Percentiles rank a stretch among this genome's conserved stretches.
Conservation (phyloP, 352 stramenopile genomes). For the Globisporangium emineosum region DNA sequence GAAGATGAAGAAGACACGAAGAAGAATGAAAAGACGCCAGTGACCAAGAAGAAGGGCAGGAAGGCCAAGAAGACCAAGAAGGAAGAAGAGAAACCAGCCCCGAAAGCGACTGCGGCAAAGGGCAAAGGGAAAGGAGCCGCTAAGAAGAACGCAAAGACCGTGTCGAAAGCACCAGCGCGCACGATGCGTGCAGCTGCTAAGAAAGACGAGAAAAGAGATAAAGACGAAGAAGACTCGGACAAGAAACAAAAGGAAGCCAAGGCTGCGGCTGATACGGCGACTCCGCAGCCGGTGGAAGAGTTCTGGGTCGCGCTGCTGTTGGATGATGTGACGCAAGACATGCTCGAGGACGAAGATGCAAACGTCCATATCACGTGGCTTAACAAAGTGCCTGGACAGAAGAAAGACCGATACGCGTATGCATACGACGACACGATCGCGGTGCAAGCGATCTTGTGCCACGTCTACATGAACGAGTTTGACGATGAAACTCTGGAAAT, state of each 20-base stretch:
- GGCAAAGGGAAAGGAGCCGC: conserved; percentile 1
- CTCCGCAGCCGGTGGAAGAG: conserved; percentile 18
- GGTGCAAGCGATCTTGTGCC: conserved; percentile 68
- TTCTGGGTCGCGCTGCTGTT: conserved; percentile 75
- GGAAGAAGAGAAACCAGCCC: neutral
- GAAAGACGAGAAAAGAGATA: neutral
- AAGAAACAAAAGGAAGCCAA: neutral
- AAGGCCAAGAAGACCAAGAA: neutral
- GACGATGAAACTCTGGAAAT: conserved; percentile 39
- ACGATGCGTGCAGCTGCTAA: neutral
- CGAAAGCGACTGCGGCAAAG: neutral
- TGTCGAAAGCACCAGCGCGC: neutral
- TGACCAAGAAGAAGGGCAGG: conserved; percentile 12
- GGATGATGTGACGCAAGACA: conserved; percentile 75
- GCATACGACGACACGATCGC: conserved; percentile 62
- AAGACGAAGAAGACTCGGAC: conserved; percentile 11
- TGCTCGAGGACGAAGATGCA: conserved; percentile 46
- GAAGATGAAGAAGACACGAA: conserved; percentile 13
- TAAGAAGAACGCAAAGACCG: conserved; percentile 8
- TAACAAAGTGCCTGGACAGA: conserved; percentile 26
- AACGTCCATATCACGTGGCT: conserved; percentile 64
- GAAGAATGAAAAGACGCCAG: neutral
- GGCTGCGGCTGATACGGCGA: neutral
- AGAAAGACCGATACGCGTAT: conserved; percentile 35
- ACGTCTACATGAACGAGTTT: conserved; percentile 57